These are phyloP conservation scores for Helicocarpus griseus DNA, from an alignment of 2,329 filamentous ascomycete genomes.

Conservation along the genomic window DNA sequence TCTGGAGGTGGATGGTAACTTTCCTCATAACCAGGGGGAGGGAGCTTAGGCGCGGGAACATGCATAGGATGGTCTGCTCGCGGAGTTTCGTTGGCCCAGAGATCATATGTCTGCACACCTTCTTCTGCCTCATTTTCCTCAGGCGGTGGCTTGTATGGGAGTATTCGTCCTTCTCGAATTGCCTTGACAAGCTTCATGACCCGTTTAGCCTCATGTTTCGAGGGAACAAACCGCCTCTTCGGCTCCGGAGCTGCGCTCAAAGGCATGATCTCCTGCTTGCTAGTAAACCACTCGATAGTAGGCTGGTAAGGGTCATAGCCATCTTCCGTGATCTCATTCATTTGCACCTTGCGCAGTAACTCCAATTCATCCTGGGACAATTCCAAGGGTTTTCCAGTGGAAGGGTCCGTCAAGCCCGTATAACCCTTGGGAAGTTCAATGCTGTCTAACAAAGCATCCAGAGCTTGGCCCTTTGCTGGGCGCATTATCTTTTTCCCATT, in stretches of 20 bases:
- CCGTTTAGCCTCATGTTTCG: conserved; percentile 91
- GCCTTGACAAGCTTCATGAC: conserved; percentile 96
- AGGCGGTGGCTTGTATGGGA: conserved; percentile 73
- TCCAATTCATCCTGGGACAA: conserved; percentile 82
- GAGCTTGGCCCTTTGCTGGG: conserved; percentile 82
- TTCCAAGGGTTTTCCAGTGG: conserved; percentile 85
- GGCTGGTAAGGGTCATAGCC: conserved; percentile 92
- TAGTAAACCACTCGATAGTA: conserved; percentile 88
- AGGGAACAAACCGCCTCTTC: conserved; percentile 89
- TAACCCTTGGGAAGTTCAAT: conserved; percentile 96
- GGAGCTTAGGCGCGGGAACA: conserved; percentile 83
- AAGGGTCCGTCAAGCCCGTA: conserved; percentile 89
- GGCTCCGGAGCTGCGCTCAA: conserved; percentile 90
- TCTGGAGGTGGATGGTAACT: conserved; percentile 95
- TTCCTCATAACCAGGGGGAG: conserved; percentile 87
- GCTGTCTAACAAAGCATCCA: conserved; percentile 88
- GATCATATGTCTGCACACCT: conserved; percentile 67
- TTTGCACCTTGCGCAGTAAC: conserved; percentile 76
- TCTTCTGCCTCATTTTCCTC: conserved; percentile 65
- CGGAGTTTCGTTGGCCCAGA: conserved; percentile 88
- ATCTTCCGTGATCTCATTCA: conserved; percentile 77
- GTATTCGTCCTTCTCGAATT: conserved; percentile 85
- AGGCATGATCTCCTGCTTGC: conserved; percentile 86
- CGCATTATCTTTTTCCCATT: conserved; percentile 98
- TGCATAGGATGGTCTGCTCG: conserved; percentile 84